phyloP scores from a whole-genome alignment of 306 rosid species.

The Lagenaria siceraria region DNA sequence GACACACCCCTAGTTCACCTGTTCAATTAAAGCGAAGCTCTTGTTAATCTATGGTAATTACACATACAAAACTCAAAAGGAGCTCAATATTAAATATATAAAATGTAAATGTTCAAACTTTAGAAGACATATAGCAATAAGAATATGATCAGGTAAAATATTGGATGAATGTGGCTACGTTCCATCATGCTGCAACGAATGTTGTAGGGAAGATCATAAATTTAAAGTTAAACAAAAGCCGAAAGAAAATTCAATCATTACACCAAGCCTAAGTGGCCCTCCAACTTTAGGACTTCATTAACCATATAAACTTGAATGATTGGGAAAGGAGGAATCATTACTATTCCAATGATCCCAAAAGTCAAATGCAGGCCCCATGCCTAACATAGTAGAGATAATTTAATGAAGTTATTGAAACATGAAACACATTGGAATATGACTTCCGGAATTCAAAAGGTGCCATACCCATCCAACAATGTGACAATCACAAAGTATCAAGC shows the following conservation, averaged over 20 bases:
- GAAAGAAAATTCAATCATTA: neutral
- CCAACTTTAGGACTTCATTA: neutral
- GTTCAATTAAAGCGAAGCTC: slow-evolving; percentile 13
- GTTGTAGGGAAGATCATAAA: neutral
- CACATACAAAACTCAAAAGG: neutral
- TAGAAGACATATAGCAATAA: neutral
- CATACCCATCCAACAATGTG: neutral
- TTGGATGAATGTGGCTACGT: neutral
- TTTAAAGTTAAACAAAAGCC: neutral
- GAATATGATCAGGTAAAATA: neutral
- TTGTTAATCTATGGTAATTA: neutral
- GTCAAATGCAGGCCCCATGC: neutral
- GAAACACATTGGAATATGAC: neutral
- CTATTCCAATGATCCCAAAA: neutral
- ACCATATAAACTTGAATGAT: neutral
- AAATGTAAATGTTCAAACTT: neutral
- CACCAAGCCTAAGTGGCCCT: neutral
- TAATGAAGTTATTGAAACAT: neutral
- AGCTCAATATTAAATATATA: neutral
- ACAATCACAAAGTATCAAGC: neutral
- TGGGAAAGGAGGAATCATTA: neutral
- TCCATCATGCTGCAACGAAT: neutral
- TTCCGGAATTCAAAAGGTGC: neutral
- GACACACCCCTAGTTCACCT: slow-evolving; percentile 21
- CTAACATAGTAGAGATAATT: neutral